Evolutionary conservation across 2,329 filamentous ascomycete species (phyloP), one percentile per base, ranked within the genome.

Genomic region (Colletotrichum sp.): DNA sequence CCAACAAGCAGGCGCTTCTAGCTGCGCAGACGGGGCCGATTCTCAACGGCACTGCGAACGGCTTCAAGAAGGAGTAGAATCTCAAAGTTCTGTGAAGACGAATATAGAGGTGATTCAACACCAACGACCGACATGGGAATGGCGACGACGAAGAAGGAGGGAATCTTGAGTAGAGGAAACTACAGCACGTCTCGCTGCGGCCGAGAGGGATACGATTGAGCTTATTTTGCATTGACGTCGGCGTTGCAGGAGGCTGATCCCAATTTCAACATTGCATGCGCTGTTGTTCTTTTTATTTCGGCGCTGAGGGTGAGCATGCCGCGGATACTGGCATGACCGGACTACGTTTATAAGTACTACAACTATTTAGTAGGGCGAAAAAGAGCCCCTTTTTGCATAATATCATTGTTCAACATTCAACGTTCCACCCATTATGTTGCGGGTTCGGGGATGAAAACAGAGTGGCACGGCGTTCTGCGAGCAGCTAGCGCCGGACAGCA

Each of bases 1-100:
- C 89, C 80, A 92, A 91, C 81, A 84, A 86, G 82, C 81, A 83
- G 78, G 88, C 86, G n/a, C 82, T 82, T 18, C 80, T 81, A 68
- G 83, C 83, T n/a, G 82, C 82, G 52, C 86, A 85, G 80, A 59
- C 74, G 13, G 62, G 62, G 16, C 57, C 65, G 60, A 52, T 69
- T 24, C 72, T 65, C 59, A 83, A 82, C 57, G 83, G 81, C 32
- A 36, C 65, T 12, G 63, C 74, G 39, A 83, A 82, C 65, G 81
- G 81, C 44, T 80, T 80, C 74, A 82, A 81, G 79, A 71, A 77
- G 59, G 77, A 80, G 68, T 82, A 79, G 44, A 62, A 34, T 62
- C 18, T 64, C 12, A 28, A 18, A 24, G 13, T 21, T 44, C 8
- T 24, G n/a, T 18, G 24, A 36, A 59, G 26, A 59, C 26, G 55